phyloP scores from a whole-genome alignment of 805 yeast genomes.

The Monosporozyma yasuniensis region DNA sequence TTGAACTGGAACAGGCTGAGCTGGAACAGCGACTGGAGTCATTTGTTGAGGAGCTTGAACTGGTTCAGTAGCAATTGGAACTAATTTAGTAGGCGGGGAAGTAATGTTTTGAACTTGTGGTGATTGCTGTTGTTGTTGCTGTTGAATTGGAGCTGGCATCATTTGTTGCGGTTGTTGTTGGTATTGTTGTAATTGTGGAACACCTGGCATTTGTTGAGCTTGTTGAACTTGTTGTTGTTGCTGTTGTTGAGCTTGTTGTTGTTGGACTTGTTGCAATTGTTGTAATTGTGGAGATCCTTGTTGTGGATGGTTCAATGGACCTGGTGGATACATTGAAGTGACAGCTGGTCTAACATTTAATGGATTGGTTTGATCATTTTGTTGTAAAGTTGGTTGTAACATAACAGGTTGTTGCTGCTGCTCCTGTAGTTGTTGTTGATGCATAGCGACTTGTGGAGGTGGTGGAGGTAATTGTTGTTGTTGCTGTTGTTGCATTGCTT shows the following conservation, averaged over 20 bases:
- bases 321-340: constrained; percentile 12
- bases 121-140: neutral
- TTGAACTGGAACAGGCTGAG: constrained; percentile 4
- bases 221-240: constrained; percentile 30
- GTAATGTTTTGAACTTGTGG: constrained; percentile 1
- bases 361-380: constrained; percentile 26
- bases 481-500: constrained; percentile 8
- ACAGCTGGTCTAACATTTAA: constrained; percentile 22
- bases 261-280: constrained; percentile 14
- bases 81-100: neutral
- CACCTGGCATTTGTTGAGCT: constrained; percentile 10
- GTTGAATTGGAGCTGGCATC: constrained; percentile 2
- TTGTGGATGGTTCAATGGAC: constrained; percentile 11
- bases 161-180: constrained; percentile 5
- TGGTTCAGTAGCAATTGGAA: constrained; percentile 1
- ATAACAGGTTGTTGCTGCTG: constrained; percentile 17
- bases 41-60: constrained; percentile 4
- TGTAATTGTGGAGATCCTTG: constrained; percentile 12
- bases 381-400: constrained; percentile 28
- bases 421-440: constrained; percentile 6
- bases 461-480: constrained; percentile 6
- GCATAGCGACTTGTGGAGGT: constrained; percentile 1
- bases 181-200: constrained; percentile 14
- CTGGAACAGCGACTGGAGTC: neutral
- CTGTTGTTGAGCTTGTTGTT: constrained; percentile 26